Evolutionary conservation across 371 early-diverging fungal genomes (phyloP).

Genomic region (Mucor lusitanicus): DNA sequence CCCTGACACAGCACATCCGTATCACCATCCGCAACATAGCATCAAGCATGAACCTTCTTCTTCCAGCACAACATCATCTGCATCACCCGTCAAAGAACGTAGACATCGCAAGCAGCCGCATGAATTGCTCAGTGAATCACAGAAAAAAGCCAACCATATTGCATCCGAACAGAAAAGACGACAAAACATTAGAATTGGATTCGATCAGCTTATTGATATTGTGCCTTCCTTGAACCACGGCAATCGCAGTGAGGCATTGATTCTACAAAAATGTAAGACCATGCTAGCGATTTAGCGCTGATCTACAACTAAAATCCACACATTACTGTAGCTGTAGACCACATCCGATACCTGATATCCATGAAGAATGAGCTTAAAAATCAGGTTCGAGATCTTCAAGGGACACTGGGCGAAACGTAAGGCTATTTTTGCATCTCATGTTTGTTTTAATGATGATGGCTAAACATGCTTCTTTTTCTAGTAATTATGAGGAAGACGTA

Average conservation of each 20-base stretch:
- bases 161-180: slow-evolving; percentile 88
- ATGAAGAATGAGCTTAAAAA: slow-evolving; percentile 21
- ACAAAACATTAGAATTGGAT: slow-evolving; percentile 77
- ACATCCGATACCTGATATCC: slow-evolving; percentile 20
- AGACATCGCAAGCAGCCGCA: slow-evolving; percentile 35
- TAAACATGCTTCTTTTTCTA: slow-evolving; percentile 6
- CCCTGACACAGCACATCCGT: neutral
- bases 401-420: slow-evolving; percentile 25
- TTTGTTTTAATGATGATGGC: slow-evolving; percentile 16
- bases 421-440: neutral
- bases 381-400: slow-evolving; percentile 21
- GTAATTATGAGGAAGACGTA: slow-evolving; percentile 44
- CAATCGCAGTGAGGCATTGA: slow-evolving; percentile 55
- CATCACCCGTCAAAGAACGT: slow-evolving; percentile 7
- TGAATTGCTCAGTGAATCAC: slow-evolving; percentile 81
- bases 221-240: slow-evolving; percentile 70
- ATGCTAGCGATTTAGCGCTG: neutral
- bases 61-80: neutral
- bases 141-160: slow-evolving; percentile 92
- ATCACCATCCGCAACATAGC: neutral
- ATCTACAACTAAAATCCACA: no score
- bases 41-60: neutral
- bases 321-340: slow-evolving; percentile 27
- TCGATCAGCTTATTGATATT: slow-evolving; percentile 75
- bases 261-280: slow-evolving; percentile 26